A percentile compares a stretch with the other conserved stretches of the same genome.
phyloP scores from a whole-genome alignment of 371 early-diverging fungal genomes.

The Mortierella sp. region DNA sequence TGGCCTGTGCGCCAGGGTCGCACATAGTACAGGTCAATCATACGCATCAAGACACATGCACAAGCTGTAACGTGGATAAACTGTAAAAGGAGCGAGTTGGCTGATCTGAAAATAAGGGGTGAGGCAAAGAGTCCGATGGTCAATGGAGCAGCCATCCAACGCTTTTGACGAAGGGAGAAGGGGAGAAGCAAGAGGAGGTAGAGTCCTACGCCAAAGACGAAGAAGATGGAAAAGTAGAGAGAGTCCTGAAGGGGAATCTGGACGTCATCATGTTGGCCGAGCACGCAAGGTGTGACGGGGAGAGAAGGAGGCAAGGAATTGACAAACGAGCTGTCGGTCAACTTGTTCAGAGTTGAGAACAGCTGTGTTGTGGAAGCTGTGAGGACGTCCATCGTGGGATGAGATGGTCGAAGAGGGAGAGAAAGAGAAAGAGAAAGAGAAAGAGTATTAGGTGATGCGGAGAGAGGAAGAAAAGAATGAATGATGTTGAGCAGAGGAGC shows the following conservation, averaged over 20 bases:
- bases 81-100: conserved; percentile 24
- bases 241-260: conserved; percentile 27
- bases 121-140: conserved; percentile 16
- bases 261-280: conserved; percentile 4
- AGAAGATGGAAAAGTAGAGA: conserved; percentile 44
- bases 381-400: conserved; percentile 25
- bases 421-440: no score
- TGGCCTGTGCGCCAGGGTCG: conserved; percentile 46
- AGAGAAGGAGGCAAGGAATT: conserved; percentile 26
- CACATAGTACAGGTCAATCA: conserved; percentile 45
- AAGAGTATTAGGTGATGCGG: no score
- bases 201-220: conserved; percentile 50
- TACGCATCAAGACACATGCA: conserved; percentile 46
- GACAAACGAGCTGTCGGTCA: conserved; percentile 20
- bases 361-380: conserved; percentile 25
- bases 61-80: conserved; percentile 34
- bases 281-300: conserved; percentile 25
- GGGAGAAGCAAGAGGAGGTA: conserved; percentile 43
- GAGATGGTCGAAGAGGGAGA: not conserved
- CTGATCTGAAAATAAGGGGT: conserved; percentile 31
- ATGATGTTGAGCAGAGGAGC: no score
- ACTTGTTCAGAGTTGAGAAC: conserved; percentile 17
- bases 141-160: conserved; percentile 33
- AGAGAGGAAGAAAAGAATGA: no score
- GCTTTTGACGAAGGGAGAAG: conserved; percentile 38